Evolutionary conservation across 345 rosid genomes (phyloP).

Genomic region (Pugionium cornutum): DNA sequence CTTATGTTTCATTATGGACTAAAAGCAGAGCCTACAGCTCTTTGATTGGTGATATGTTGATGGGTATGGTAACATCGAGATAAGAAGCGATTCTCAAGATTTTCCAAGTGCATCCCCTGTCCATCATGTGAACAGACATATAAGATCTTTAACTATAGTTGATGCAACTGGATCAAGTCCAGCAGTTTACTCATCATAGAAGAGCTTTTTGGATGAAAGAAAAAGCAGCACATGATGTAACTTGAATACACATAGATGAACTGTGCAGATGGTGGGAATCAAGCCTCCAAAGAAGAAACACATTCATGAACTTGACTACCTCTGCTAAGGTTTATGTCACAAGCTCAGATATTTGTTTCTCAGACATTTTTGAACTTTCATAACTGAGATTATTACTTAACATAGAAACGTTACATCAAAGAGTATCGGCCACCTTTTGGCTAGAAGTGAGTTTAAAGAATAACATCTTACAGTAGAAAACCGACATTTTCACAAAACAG

Average conservation of each 20-base stretch:
- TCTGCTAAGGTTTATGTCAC: conserved; percentile 40
- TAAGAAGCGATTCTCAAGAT: conserved; percentile 88
- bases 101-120: conserved; percentile 55
- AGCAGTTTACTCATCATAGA: conserved; percentile 95
- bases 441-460: conserved; percentile 20
- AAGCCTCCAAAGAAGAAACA: conserved; percentile 10
- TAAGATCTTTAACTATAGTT: conserved; percentile 98
- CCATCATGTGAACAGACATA: conserved; percentile 74
- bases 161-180: conserved; percentile 99
- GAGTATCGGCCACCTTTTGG: not conserved
- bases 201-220: conserved; percentile 54
- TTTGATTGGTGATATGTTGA: conserved; percentile 91
- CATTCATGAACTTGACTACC: conserved; percentile 42
- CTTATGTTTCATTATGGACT: not conserved
- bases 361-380: conserved; percentile 39
- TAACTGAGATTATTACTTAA: conserved; percentile 49
- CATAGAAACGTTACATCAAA: conserved; percentile 23
- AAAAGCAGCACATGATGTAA: not conserved
- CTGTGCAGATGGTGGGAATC: not conserved
- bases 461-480: conserved; percentile 80
- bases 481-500: conserved; percentile 97
- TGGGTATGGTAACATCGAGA: conserved; percentile 72
- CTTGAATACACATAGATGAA: not conserved
- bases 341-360: no score
- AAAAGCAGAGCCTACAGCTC: conserved; percentile 75